Conservation (phyloP, 345 rosid genomes). For the Acer negundo region DNA sequence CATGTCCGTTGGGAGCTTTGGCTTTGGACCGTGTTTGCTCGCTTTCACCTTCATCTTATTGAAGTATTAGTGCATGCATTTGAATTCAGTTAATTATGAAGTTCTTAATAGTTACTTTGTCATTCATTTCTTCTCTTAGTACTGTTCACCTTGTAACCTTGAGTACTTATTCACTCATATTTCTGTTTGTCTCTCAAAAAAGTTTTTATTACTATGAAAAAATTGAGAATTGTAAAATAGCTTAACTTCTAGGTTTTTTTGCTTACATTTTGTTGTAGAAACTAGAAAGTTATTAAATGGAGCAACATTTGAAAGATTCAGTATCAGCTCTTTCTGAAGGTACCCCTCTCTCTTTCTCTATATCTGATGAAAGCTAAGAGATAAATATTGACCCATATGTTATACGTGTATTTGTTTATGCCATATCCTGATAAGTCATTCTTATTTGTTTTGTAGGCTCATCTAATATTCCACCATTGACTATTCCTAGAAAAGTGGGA, state of each 20-base stretch:
- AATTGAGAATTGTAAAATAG: neutral
- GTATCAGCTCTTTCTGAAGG: slow-evolving; percentile 34
- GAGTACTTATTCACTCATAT: neutral
- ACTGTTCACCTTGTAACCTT: neutral
- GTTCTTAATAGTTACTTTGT: neutral
- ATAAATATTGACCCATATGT: neutral
- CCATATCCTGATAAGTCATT: neutral
- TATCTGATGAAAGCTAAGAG: slow-evolving; percentile 7
- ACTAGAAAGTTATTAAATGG: slow-evolving; percentile 48
- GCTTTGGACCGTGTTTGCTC: neutral
- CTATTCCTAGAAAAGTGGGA: slow-evolving; percentile 34
- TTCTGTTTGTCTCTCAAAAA: neutral
- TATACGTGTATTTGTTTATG: neutral
- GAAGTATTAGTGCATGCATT: slow-evolving; percentile 9
- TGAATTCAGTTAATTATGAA: slow-evolving; percentile 8
- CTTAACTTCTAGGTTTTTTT: slow-evolving; percentile 1
- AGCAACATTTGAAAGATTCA: slow-evolving; percentile 35
- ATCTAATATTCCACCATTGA: slow-evolving; percentile 32
- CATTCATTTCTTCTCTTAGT: neutral
- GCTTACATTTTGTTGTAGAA: slow-evolving; percentile 21
- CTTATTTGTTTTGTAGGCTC: slow-evolving; percentile 36
- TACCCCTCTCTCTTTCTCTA: slow-evolving; percentile 16
- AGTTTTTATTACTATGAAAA: neutral
- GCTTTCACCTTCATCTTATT: neutral
- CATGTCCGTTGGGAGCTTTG: neutral